Evolutionary conservation across 2,329 filamentous ascomycete genomes (phyloP), one percentile per base, ranked within the genome.

Genomic region (Epichloe sibirici): DNA sequence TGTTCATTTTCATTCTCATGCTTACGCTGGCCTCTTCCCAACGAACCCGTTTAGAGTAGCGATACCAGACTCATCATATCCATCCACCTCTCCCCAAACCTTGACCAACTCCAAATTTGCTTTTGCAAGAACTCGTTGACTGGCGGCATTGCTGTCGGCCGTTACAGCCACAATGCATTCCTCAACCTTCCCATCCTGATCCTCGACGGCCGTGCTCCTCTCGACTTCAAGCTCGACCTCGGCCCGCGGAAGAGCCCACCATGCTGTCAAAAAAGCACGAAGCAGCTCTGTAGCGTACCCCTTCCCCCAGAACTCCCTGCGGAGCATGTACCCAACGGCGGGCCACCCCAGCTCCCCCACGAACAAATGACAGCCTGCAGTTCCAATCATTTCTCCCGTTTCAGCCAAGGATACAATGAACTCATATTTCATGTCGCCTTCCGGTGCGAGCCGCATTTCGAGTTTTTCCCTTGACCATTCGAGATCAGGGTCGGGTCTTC

Each of bases 211-310:
- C 8, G 69, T 71, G 53, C 58, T 58, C 57, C 52, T 61, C 37
- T 73, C 70, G 21, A 77, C 74, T 54, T 65, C 61, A n/a, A 76
- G 28, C 58, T 71, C 71, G 4, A 67, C 63, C 57, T 70, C 69
- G 47, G 63, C 67, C 56, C 77, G 66, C 38, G 74, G 74, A 57
- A 82, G 67, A 50, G 61, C 61, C 67, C 71, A 75, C 71, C 74
- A 83, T 11, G 66, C 61, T 11, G 59, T 55, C 12, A 77, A 55
- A 50, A 75, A 75, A 1, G 63, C 77, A 49, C 56, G 63, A 39
- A 82, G 54, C 45, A 81, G 76, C 65, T 83, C 80, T 1, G 75
- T 80, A 37, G 73, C 78, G 57, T 78, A 74, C 4, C 79, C 80
- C 40, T 69, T 70, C 6, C 75, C 75, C 80, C 80, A 83, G 51